phyloP scores from a whole-genome alignment of 176 grass and related monocot genomes.

The Aechmea fasciata region DNA sequence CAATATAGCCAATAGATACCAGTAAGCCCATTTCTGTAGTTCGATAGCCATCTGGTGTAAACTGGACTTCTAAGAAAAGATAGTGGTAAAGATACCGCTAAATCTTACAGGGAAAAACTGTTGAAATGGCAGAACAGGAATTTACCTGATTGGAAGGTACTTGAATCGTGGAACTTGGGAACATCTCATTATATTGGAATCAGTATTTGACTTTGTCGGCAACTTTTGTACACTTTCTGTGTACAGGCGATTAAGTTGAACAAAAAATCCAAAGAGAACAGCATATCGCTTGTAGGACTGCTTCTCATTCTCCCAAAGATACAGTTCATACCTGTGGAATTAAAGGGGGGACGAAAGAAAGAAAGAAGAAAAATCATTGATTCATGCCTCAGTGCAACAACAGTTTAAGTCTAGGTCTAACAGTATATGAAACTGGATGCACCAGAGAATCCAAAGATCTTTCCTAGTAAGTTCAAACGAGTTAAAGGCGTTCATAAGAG shows the following conservation, averaged over 20 bases:
- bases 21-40: no score
- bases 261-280: conserved; percentile 92
- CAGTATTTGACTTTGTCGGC: conserved; percentile 87
- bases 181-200: conserved; percentile 95
- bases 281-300: conserved; percentile 96
- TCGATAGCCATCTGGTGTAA: no score
- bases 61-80: no score
- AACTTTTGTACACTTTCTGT: conserved; percentile 70
- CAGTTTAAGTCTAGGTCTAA: not conserved
- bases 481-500: not conserved
- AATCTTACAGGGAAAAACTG: not conserved
- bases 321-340: conserved; percentile 87
- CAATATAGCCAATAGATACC: no score
- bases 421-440: not conserved
- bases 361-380: not conserved
- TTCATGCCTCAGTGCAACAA: not conserved
- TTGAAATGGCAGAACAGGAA: conserved; percentile 4
- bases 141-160: conserved; percentile 96
- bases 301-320: conserved; percentile 99
- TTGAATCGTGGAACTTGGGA: conserved; percentile 96
- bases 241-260: conserved; percentile 91
- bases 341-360: not conserved
- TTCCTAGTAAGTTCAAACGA: not conserved
- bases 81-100: not conserved
- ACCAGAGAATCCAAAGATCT: not conserved